phyloP scores from a whole-genome alignment of 495 filamentous ascomycete species.

The Daldinia grandis region DNA sequence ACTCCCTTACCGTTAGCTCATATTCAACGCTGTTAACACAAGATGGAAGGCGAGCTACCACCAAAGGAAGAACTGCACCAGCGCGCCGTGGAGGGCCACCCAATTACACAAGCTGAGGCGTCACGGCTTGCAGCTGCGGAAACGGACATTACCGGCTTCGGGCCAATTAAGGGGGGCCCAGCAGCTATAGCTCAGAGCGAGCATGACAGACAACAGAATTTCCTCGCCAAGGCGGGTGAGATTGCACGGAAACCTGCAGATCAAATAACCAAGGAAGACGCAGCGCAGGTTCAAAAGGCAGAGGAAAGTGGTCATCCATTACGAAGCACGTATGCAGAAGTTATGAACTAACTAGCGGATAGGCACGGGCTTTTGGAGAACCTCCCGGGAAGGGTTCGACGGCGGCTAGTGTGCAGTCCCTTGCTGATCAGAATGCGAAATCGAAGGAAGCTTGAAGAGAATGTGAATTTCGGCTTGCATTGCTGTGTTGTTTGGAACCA shows the following conservation, averaged over 20 bases:
- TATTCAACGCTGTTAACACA: not conserved
- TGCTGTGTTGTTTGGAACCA: no score
- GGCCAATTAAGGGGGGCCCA: slow-evolving; percentile 40
- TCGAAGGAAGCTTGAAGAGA: not conserved
- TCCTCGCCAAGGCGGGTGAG: slow-evolving; percentile 41
- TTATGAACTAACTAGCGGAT: not conserved
- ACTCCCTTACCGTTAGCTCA: no score
- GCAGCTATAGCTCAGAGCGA: slow-evolving; percentile 45
- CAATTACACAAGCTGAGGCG: slow-evolving; percentile 38
- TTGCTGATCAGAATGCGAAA: slow-evolving; percentile 44
- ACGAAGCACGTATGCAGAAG: not conserved
- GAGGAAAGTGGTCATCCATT: slow-evolving; percentile 36
- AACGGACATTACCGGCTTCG: slow-evolving; percentile 41
- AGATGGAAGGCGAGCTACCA: slow-evolving; percentile 28
- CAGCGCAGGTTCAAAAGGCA: slow-evolving; percentile 38
- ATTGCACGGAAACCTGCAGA: slow-evolving; percentile 44
- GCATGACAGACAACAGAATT: slow-evolving; percentile 46
- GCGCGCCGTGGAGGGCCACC: slow-evolving; percentile 35
- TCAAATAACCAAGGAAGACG: slow-evolving; percentile 37
- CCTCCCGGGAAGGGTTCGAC: slow-evolving; percentile 41
- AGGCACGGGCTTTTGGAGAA: slow-evolving; percentile 42
- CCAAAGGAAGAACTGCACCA: slow-evolving; percentile 37
- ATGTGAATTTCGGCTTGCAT: not conserved
- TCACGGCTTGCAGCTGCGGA: slow-evolving; percentile 37
- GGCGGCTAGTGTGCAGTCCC: slow-evolving; percentile 43